Base-by-base conservation (phyloP, 2,329 filamentous ascomycete genomes). In the Sodiomyces alkalinus region DNA sequence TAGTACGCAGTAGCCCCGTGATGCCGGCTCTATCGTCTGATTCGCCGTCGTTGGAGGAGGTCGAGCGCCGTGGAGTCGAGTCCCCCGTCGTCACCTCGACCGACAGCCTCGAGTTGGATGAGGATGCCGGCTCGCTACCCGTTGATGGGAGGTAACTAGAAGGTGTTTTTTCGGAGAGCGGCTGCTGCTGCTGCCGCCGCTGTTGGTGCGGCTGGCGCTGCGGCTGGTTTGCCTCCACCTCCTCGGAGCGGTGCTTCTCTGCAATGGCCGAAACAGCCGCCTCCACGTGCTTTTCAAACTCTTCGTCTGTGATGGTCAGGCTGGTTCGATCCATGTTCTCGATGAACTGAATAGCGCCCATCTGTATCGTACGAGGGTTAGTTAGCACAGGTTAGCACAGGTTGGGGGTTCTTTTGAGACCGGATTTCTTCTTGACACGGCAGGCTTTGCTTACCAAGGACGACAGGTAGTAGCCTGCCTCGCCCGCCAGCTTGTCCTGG, bases 221-320 rank as follows among this genome's bases (percentile, higher is more conserved):
- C n/a, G n/a, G n/a, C n/a, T n/a, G n/a, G n/a, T n/a, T n/a, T n/a
- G n/a, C n/a, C 12, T 25, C 23, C 14, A 25, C 63, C 6, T 68
- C 65, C 22, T 57, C 52, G 6, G 58, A 49, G 33, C 74, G 69
- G 44, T 94, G 85, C 44, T 81, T 82, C 53, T 94, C 87, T 3
- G 90, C 87, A 39, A 98, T 98, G 22, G 81, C 82, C 5, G 83
- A 93, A 3, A 98, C 92, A 6, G 90, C 86, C 4, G 80, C 80
- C 56, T 98, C 90, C n/a, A 98, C 92, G 40, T 93, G 86, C 46
- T 70, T 72, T 49, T 98, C 90, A 44, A 98, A 98, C 20, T 96
- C 90, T 32, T 90, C 83, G 44, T 98, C 86, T 2, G 78, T 78
- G 28, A 98, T 90, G 1, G 90, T 96, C 6, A 98, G 58, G 16